phyloP scores from a whole-genome alignment of 306 rosid species.

The Vigna trinervia region DNA sequence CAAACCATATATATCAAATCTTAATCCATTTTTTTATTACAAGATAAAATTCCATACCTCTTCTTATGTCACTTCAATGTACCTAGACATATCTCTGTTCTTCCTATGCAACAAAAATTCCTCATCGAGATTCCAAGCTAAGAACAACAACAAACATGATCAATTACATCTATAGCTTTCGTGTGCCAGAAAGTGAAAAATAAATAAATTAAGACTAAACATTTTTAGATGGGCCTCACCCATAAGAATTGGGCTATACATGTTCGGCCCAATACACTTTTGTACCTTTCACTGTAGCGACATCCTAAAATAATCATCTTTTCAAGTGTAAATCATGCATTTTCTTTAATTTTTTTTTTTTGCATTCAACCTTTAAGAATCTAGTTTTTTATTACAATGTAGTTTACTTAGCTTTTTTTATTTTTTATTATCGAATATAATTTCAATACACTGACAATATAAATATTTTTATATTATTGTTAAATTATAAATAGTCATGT shows the following conservation, averaged over 20 bases:
- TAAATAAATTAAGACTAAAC: too few relatives aligned
- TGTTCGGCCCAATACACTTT: not conserved
- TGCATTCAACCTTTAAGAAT: not conserved
- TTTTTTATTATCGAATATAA: too few relatives aligned
- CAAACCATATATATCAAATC: not conserved
- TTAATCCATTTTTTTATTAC: not conserved
- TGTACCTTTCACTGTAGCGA: not conserved
- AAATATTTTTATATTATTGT: too few relatives aligned
- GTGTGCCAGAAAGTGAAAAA: not conserved
- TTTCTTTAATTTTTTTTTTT: not conserved
- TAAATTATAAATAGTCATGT: too few relatives aligned
- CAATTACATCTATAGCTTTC: not conserved
- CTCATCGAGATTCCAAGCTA: not conserved
- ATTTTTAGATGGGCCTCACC: not conserved
- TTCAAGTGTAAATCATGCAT: slow-evolving; percentile 25
- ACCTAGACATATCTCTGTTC: not conserved
- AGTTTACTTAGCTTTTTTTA: too few relatives aligned
- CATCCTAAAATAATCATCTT: not conserved
- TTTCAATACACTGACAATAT: too few relatives aligned
- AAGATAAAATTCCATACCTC: slow-evolving; percentile 16
- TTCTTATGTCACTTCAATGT: not conserved
- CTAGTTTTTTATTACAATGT: not conserved
- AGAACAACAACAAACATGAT: not conserved
- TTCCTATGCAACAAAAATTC: not conserved
- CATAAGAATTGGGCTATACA: not conserved